Base-by-base conservation (phyloP, 148 eudicot species). In the Linanthus parryae region DNA sequence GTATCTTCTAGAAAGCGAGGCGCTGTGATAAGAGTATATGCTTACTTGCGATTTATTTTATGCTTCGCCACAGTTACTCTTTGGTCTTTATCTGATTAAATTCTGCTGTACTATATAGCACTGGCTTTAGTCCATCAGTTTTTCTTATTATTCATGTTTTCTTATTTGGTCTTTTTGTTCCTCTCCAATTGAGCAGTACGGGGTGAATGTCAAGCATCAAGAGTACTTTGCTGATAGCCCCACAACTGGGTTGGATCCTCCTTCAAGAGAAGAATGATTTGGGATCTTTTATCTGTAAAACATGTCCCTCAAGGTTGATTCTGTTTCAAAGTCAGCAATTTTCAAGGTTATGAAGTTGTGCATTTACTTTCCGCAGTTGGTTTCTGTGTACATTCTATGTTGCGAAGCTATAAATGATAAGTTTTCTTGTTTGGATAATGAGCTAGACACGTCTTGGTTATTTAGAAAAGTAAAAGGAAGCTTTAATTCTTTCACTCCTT, bases 151-250 rank as follows among this genome's bases (percentile, higher is more conserved):
- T 27, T 59, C 23, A 11, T 8, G 3, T 18, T 14, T 59, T 34
- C 54, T 38, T 28, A 2, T 25, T 60, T 42, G n/a, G 5, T 23
- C 7, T 19, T 12, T 22, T 10, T 16, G 22, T 15, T 29, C 2
- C 25, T 11, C 24, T 1, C 11, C 12, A 18, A 40, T 29, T 42
- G 57, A 43, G 70, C 85, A 87, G 97, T 82, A 86, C 51, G 97
- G 97, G 19, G 94, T 91, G 60, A 91, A 91, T 58, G 76, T 79
- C 55, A 91, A 91, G 71, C 97, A 83, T 63, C 95, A 81, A 71
- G 95, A 86, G 58, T 91, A 86, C 57, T 83, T 72, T 67, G 89
- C 94, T 31, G 98, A 91, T 67, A 79, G 79, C 71, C 88, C 92
- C 12, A 72, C 82, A 50, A 68, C 89, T 17, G 95, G 89, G 34